Evolutionary conservation across 179 eudicot genomes (phyloP).

Genomic region (Spinacia oleracea): DNA sequence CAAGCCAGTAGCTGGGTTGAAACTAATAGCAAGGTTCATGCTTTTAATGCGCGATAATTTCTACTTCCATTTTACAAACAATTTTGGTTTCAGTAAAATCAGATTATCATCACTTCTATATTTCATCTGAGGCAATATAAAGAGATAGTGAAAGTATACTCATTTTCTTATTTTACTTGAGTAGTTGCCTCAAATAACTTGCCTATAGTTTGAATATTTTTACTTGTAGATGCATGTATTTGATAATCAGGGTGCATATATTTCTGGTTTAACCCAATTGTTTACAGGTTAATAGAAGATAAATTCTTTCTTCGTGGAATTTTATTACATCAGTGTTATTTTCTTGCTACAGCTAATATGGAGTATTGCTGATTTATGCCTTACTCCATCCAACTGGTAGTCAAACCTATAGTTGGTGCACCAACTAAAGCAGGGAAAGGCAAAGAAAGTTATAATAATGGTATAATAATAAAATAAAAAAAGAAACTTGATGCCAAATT

Average conservation of each 20-base stretch:
- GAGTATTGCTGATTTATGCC: neutral
- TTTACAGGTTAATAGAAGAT: neutral
- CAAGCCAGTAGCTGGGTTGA: constrained; percentile 63
- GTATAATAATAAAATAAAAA: neutral
- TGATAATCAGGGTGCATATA: constrained; percentile 1
- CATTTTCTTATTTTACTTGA: constrained; percentile 1
- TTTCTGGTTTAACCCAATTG: constrained; percentile 1
- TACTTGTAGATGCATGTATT: constrained; percentile 19
- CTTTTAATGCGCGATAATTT: constrained; percentile 28
- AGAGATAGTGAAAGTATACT: constrained; percentile 12
- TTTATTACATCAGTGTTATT: neutral
- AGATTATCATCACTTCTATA: constrained; percentile 2
- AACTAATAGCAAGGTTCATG: constrained; percentile 32
- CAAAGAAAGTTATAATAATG: neutral
- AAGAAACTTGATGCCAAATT: neutral
- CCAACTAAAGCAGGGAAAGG: neutral
- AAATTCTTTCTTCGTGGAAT: neutral
- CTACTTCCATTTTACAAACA: constrained; percentile 9
- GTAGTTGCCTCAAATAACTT: constrained; percentile 14
- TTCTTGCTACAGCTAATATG: neutral
- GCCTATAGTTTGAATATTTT: constrained; percentile 5
- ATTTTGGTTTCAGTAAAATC: constrained; percentile 16
- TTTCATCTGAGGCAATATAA: constrained; percentile 16
- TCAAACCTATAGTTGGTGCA: neutral
- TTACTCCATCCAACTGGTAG: no score